Evolutionary conservation across 2,329 filamentous ascomycete genomes (phyloP).

Genomic region (Parastagonospora avenae): DNA sequence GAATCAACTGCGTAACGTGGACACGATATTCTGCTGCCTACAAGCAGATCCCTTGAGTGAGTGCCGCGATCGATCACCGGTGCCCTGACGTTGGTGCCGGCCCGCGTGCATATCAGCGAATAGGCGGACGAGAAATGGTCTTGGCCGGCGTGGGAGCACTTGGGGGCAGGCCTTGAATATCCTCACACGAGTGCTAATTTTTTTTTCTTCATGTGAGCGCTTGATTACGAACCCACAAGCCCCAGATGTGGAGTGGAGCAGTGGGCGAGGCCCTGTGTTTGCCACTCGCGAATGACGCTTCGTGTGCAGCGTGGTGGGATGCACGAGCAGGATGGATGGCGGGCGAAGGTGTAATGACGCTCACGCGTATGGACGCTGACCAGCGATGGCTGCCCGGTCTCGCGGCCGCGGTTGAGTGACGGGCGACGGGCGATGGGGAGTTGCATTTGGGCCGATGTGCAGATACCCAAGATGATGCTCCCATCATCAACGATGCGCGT

Average conservation of each 20-base stretch:
- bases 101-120: conserved; percentile 6
- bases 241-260: neutral
- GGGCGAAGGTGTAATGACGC: conserved; percentile 1
- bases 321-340: conserved; percentile 15
- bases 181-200: conserved; percentile 14
- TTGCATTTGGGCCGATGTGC: conserved; percentile 15
- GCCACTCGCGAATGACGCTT: conserved; percentile 26
- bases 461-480: conserved; percentile 19
- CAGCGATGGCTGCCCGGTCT: neutral
- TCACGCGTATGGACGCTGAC: neutral
- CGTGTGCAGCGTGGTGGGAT: conserved; percentile 9
- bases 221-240: conserved; percentile 19
- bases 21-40: conserved; percentile 10
- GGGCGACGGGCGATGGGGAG: neutral
- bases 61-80: neutral
- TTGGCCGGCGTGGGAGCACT: conserved; percentile 13
- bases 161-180: conserved; percentile 16
- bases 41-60: conserved; percentile 4
- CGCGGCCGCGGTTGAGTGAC: conserved; percentile 1
- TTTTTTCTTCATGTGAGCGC: conserved; percentile 11
- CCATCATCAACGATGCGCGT: conserved; percentile 14
- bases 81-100: neutral
- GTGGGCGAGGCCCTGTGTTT: conserved; percentile 18
- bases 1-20: conserved; percentile 1
- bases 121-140: conserved; percentile 7